Conservation (phyloP, 2,329 filamentous ascomycete species). For the Colletotrichum salicis region DNA sequence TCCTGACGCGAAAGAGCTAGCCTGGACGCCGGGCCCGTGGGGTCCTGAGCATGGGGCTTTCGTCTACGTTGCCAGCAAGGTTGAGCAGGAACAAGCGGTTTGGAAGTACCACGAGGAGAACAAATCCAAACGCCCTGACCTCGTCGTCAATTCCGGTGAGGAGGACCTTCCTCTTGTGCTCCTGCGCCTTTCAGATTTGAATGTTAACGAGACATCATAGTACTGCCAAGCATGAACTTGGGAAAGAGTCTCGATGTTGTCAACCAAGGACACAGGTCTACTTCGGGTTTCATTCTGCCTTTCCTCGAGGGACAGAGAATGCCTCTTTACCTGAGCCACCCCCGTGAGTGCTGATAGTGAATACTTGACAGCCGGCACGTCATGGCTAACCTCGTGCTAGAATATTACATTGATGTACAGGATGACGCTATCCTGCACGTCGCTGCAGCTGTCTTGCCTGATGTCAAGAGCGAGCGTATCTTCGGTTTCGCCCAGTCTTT, state of each 20-base stretch:
- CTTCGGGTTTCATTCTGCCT: conserved; percentile 31
- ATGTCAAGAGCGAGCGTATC: conserved; percentile 60
- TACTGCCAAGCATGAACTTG: conserved; percentile 44
- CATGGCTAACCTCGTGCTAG: conserved; percentile 40
- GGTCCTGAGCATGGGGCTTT: conserved; percentile 38
- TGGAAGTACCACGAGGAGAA: conserved; percentile 51
- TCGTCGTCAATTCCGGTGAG: conserved; percentile 27
- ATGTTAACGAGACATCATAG: conserved; percentile 42
- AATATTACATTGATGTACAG: conserved; percentile 57
- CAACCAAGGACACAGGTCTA: conserved; percentile 40
- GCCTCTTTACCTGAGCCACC: background rate
- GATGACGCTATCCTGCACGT: conserved; percentile 64
- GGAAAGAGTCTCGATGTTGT: conserved; percentile 38
- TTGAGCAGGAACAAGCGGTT: conserved; percentile 47
- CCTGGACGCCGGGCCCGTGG: conserved; percentile 51
- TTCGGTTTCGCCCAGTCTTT: conserved; percentile 62
- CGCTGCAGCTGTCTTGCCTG: conserved; percentile 57
- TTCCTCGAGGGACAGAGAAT: conserved; percentile 39
- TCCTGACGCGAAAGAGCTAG: conserved; percentile 43
- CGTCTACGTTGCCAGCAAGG: conserved; percentile 53
- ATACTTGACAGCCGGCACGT: background rate
- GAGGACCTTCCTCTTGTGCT: background rate
- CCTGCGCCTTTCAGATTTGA: background rate
- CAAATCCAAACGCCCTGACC: conserved; percentile 37
- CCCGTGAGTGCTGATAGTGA: conserved; percentile 2